phyloP scores from a whole-genome alignment of 345 rosid species.

The Eucalyptus fibrosa region DNA sequence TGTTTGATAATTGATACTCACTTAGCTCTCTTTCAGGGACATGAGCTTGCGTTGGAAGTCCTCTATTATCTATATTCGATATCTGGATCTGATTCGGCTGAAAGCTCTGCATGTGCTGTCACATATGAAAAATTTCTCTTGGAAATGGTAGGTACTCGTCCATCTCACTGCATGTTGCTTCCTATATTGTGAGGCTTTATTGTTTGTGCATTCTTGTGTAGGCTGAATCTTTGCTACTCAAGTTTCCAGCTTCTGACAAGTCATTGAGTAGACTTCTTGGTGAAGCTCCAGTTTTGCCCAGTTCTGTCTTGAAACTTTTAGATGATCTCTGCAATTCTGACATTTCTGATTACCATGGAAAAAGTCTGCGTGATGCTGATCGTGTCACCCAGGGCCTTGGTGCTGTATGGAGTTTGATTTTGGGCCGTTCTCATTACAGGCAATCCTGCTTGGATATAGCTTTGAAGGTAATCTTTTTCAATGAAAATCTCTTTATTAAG shows the following conservation, averaged over 20 bases:
- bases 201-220: conserved; percentile 14
- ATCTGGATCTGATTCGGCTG: conserved; percentile 26
- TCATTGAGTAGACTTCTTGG: conserved; percentile 89
- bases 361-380: conserved; percentile 58
- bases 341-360: conserved; percentile 47
- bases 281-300: conserved; percentile 80
- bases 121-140: conserved; percentile 70
- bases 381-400: conserved; percentile 98
- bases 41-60: conserved; percentile 73
- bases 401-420: conserved; percentile 91
- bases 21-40: conserved; percentile 46
- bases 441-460: conserved; percentile 80
- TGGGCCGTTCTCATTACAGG: conserved; percentile 81
- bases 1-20: not conserved
- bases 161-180: not conserved
- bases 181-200: not conserved
- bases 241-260: conserved; percentile 91
- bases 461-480: conserved; percentile 40
- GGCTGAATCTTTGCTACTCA: conserved; percentile 76
- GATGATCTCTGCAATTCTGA: conserved; percentile 68
- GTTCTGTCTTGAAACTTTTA: conserved; percentile 59
- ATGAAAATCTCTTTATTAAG: not conserved
- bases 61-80: conserved; percentile 74
- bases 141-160: conserved; percentile 53
- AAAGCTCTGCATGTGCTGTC: conserved; percentile 25